A percentile compares a stretch with the other conserved stretches of the same genome.
Evolutionary conservation across 2,329 filamentous ascomycete species (phyloP).

Genomic region (Daldinia sp.): DNA sequence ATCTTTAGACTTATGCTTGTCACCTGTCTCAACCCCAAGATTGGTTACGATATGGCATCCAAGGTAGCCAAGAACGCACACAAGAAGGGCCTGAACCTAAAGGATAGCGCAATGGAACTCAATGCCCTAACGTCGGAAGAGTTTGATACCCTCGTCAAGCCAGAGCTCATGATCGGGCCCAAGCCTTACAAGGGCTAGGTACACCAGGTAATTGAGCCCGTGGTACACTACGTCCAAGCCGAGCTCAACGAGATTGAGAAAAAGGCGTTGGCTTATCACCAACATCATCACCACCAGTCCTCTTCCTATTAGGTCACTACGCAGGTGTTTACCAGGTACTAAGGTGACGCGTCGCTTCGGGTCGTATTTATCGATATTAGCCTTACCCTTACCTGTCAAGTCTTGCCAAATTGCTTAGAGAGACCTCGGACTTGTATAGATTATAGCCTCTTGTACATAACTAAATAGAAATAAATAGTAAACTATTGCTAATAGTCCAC

Average conservation of each 20-base stretch:
- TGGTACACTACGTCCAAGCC: conserved; percentile 32
- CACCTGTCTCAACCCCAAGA: conserved; percentile 96
- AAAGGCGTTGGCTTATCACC: conserved; percentile 20
- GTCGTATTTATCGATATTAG: background rate
- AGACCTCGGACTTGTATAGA: conserved; percentile 27
- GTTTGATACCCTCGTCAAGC: conserved; percentile 88
- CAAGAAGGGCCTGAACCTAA: conserved; percentile 95
- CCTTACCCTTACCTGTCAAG: background rate
- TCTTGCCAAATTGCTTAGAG: conserved; percentile 6
- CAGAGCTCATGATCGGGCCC: conserved; percentile 94
- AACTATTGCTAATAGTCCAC: background rate
- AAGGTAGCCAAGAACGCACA: conserved; percentile 99
- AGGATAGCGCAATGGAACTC: conserved; percentile 92
- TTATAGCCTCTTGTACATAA: conserved; percentile 29
- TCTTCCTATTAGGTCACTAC: conserved; percentile 9
- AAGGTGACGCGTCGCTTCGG: background rate
- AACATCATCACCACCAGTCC: conserved; percentile 4
- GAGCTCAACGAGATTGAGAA: conserved; percentile 33
- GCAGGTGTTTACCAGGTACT: background rate
- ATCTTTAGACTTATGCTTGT: conserved; percentile 86
- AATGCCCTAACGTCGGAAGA: conserved; percentile 87
- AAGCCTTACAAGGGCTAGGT: conserved; percentile 65
- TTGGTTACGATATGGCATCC: conserved; percentile 96
- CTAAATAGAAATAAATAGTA: conserved; percentile 33
- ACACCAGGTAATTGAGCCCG: conserved; percentile 35